Evolutionary conservation across 495 filamentous ascomycete genomes (phyloP), one percentile per base, ranked within the genome.

Genomic region (Neurospora hispaniola): DNA sequence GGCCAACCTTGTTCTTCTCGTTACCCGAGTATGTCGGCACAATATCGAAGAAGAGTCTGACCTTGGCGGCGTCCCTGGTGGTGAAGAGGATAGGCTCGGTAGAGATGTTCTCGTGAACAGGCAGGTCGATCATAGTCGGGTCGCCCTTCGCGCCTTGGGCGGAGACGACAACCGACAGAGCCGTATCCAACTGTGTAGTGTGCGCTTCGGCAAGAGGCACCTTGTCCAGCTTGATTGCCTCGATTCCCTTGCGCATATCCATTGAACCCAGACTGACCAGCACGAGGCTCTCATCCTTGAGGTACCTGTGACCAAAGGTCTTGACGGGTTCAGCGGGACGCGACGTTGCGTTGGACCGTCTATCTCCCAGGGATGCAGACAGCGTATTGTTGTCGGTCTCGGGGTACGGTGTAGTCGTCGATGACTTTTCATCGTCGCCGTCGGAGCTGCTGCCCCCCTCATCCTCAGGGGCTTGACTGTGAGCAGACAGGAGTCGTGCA

Each of bases 11-110:
- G 74, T 92, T 86, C 70, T 97, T 93, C 70, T 93, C 89, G 20
- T 90, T 90, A n/a, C 94, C 96, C 44, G 94, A 89, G 83, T 98
- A 98, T 2, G 96, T 98, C n/a, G 95, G 96, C 11, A 98, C 90
- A 71, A 99, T 93, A 77, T 99, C 96, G 76, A 99, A 99, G 44
- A 96, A 84, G 27, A 99, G 84, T 81, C 94, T 93, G 48, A 98
- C 94, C 76, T 93, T 94, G 71, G 86, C 85, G 3, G 88, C 85
- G 78, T 98, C 94, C 18, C 80, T 85, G 0, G 95, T 90, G 71
- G 90, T 91, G 81, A 99, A 98, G 0, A 91, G 87, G 41, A 98
- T 93, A 0, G 96, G 96, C 74, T 97, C 94, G 0, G 94, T 97
- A 40, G 90, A 91, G 74, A 97, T 92, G 75, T 95, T 96, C 38